Base-by-base conservation (phyloP, 2,329 filamentous ascomycete genomes). In the Diaporthe capsici region DNA sequence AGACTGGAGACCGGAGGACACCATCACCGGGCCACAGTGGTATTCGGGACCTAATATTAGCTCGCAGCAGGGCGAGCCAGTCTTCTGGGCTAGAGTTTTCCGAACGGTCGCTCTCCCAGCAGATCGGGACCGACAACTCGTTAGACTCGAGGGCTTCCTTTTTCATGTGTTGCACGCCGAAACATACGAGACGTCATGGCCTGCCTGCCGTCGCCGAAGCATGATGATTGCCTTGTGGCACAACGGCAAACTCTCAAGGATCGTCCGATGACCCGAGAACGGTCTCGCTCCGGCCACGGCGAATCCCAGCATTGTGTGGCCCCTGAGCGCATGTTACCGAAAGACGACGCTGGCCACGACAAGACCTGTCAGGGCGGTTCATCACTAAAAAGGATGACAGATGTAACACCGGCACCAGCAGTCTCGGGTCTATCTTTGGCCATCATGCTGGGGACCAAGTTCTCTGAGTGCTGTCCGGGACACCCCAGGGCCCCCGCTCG, bases 11-110 rank as follows among this genome's bases (percentile, higher is more conserved):
- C 71, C 25, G 71, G 57, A 61, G 71, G 53, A 22, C 65, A 53
- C 65, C 65, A 51, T 49, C 68, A 71, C 68, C 55, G 53, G 34
- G 25, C 39, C 20, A 60, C 22, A 72, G 55, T 61, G 20, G 70
- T 51, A 47, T 51, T 72, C 55, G 55, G 58, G 55, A 60, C 55
- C 70, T 72, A 51, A 61, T 51, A 51, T 61, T 72, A 51, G 70
- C 70, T 28, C 42, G 28, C 28, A 28, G 25, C 22, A 61, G 44
- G n/a, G 34, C 55, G 55, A 28, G 55, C 71, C 57, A 51, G 57
- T 42, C 42, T 13, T 31, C 44, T 53, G 57, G 57, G n/a, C 57
- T 28, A 42, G 57, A 53, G 22, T 20, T 42, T 25, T 53, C 34
- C 31, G 34, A 68, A 68, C 65, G 31, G 65, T 28, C 47, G 31